phyloP scores from a whole-genome alignment of 2,329 filamentous ascomycete species.

The Helotiales sp. region DNA sequence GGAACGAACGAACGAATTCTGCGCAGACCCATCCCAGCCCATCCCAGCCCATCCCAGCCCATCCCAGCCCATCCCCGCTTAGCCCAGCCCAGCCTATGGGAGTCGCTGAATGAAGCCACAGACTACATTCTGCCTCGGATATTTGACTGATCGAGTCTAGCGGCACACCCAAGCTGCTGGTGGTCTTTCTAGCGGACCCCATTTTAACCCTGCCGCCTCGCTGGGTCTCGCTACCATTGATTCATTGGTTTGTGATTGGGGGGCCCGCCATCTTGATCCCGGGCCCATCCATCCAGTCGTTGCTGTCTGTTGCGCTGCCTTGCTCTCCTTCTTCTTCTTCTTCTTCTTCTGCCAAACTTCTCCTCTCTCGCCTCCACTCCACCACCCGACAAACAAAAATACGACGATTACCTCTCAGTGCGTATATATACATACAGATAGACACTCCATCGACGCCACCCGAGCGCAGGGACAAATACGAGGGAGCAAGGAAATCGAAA shows the following conservation, averaged over 20 bases:
- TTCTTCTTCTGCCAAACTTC: slow-evolving; percentile 1
- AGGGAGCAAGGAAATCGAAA: slow-evolving; percentile 2
- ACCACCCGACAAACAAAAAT: background rate
- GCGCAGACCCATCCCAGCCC: too few species aligned
- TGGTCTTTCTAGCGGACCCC: background rate
- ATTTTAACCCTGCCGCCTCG: slow-evolving; percentile 1
- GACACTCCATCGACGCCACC: background rate
- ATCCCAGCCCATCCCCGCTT: too few species aligned
- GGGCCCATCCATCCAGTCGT: background rate
- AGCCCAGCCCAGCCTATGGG: slow-evolving; percentile 4
- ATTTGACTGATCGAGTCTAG: background rate
- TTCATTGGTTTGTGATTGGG: background rate
- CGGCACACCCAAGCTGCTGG: background rate
- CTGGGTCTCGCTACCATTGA: slow-evolving; percentile 8
- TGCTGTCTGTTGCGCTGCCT: background rate
- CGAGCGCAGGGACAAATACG: slow-evolving; percentile 3
- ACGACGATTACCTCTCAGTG: background rate
- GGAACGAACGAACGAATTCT: slow-evolving; percentile 2
- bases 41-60: too few species aligned
- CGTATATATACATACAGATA: background rate
- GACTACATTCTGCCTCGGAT: background rate
- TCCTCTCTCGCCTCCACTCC: background rate
- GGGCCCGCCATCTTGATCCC: slow-evolving; percentile 5
- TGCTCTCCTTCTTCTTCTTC: background rate
- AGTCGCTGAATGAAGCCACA: background rate